Evolutionary conservation across 1,284 basidiomycete species (phyloP).

Genomic region (Moesziomyces sp.): DNA sequence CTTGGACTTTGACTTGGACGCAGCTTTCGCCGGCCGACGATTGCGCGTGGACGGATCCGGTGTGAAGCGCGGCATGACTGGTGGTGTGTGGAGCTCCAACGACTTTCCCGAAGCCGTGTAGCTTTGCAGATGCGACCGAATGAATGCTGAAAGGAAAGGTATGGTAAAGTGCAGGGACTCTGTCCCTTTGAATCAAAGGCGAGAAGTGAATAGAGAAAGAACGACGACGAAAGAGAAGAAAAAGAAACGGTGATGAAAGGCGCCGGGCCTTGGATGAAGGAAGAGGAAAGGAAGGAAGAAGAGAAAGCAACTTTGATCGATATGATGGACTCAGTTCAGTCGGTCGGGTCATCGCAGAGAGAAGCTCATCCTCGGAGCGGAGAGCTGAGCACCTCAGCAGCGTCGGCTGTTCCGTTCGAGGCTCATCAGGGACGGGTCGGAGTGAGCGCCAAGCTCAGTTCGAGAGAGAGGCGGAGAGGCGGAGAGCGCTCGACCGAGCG

Average conservation of each 20-base stretch:
- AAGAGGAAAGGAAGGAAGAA: constrained; percentile 23
- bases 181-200: constrained; percentile 7
- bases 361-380: too few species aligned
- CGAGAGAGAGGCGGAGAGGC: too few species aligned
- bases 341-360: too few species aligned
- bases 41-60: neutral
- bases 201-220: constrained; percentile 12
- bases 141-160: constrained; percentile 1
- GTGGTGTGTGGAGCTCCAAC: neutral
- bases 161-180: constrained; percentile 11
- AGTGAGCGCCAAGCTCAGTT: constrained; percentile 1
- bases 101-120: constrained; percentile 41
- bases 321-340: too few species aligned
- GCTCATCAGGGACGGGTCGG: constrained; percentile 1
- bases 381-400: too few species aligned
- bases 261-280: constrained; percentile 34
- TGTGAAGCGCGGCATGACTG: neutral
- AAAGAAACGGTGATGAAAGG: constrained; percentile 33
- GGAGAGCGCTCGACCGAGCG: too few species aligned
- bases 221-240: constrained; percentile 10
- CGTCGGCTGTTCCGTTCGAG: too few species aligned
- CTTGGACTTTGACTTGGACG: too few species aligned
- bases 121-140: constrained; percentile 3
- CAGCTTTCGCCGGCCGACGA: too few species aligned
- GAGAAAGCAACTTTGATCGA: neutral